Percentiles rank a stretch among this genome's conserved stretches.
Evolutionary conservation across 2,329 filamentous ascomycete species (phyloP).

Genomic region (Rhytidhysteron rufulum): DNA sequence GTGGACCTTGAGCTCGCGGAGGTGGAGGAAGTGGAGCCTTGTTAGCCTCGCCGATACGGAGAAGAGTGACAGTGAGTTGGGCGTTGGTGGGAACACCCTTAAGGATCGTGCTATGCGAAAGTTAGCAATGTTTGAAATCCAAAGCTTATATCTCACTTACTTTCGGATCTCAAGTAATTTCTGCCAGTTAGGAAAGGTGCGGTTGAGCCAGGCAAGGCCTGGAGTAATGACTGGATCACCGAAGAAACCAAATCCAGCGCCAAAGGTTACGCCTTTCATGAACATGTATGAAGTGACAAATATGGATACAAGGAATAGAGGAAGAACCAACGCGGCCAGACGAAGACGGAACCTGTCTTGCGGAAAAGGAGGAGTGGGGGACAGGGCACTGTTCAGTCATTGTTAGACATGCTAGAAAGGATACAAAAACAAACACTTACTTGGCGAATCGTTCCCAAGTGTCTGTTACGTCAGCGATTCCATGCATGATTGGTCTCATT

Average conservation of each 20-base stretch:
- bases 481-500: constrained; percentile 69
- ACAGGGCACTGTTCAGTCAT: constrained; percentile 36
- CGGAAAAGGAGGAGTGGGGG: constrained; percentile 47
- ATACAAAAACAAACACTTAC: constrained; percentile 31
- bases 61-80: constrained; percentile 74
- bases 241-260: constrained; percentile 73
- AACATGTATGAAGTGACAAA: constrained; percentile 50
- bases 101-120: constrained; percentile 59
- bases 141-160: constrained; percentile 11
- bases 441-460: constrained; percentile 63
- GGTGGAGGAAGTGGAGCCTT: constrained; percentile 70
- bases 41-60: constrained; percentile 78
- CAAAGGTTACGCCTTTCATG: constrained; percentile 62
- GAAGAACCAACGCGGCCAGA: constrained; percentile 43
- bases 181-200: constrained; percentile 66
- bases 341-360: constrained; percentile 42
- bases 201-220: constrained; percentile 57
- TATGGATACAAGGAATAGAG: constrained; percentile 40
- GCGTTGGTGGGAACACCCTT: constrained; percentile 83
- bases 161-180: constrained; percentile 71
- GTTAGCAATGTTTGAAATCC: constrained; percentile 12
- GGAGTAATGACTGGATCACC: constrained; percentile 69
- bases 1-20: constrained; percentile 42
- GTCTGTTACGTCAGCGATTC: constrained; percentile 56
- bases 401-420: no score